These are phyloP conservation scores for Panaeolus papilionaceus DNA, from an alignment of 768 basidiomycete genomes.

Conservation along the genomic window DNA sequence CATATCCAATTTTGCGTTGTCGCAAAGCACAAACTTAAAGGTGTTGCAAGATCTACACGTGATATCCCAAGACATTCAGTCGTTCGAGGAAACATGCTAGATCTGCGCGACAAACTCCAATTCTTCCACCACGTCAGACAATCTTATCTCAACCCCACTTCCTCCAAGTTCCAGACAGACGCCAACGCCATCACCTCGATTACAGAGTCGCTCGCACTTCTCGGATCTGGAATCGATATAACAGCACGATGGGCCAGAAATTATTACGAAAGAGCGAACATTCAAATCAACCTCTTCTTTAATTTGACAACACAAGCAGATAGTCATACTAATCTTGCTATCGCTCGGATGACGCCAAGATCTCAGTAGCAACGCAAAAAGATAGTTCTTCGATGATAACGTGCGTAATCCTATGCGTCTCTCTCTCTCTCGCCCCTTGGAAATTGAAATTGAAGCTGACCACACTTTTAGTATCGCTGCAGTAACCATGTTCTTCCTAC, in stretches of 20 bases:
- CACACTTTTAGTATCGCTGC: conserved; percentile 17
- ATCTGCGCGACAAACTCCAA: neutral
- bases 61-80: conserved; percentile 13
- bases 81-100: neutral
- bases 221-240: neutral
- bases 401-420: neutral
- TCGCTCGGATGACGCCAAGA: conserved; percentile 19
- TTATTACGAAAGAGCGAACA: conserved; percentile 12
- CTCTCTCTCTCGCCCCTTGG: no score
- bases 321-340: conserved; percentile 16
- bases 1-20: neutral
- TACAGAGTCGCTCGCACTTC: conserved; percentile 10
- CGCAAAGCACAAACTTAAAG: conserved; percentile 9
- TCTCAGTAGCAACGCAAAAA: conserved; percentile 15
- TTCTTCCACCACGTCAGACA: neutral
- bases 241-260: neutral
- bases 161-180: neutral
- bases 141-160: neutral
- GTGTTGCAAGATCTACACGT: conserved; percentile 13
- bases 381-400: conserved; percentile 23
- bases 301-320: conserved; percentile 18
- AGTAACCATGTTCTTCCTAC: conserved; percentile 18
- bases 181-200: neutral
- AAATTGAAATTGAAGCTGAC: no score
- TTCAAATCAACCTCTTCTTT: conserved; percentile 18